Base-by-base conservation (phyloP, 805 yeast species). In the Candida oleophila region DNA sequence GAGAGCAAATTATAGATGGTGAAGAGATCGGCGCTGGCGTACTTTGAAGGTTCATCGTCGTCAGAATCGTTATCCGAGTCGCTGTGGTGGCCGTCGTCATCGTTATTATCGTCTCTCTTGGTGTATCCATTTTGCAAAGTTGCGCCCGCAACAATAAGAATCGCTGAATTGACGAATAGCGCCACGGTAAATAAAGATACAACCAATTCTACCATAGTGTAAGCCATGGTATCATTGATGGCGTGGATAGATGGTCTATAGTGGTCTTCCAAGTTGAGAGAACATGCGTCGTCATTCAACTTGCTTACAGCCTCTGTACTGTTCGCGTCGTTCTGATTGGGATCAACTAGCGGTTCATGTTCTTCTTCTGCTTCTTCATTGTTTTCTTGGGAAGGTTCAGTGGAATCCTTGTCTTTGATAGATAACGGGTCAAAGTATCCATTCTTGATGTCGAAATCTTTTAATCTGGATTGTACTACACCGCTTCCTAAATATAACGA, bases 141-240 rank as follows among this genome's bases (percentile, higher is more conserved):
- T 0, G 97, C 86, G 28, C 96, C 97, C 1, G 97, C 94, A 2
- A 91, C 96, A 46, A 90, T 88, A 47, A 90, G 74, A 57, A 91
- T 90, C 3, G 97, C 89, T 8, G 95, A 80, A 65, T 90, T 90
- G 48, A 90, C 96, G 69, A 90, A 90, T n/a, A 91, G 77, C 0
- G 97, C 97, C 34, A 90, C 92, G 2, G 92, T 77, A 59, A 90
- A 83, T 38, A 90, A 73, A 1, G 96, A 88, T 16, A 90, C 77
- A 38, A 89, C 82, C 44, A 90, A 75, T 67, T 90, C 97, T 11
- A 85, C 86, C 45, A 89, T 86, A 0, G 96, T 85, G 63, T 80
- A 89, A 14, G 80, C 77, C 82, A 90, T 80, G 40, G 92, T 81
- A 60, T 86, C 87, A 50, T 82, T 76, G 50, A 90, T 85, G 2